Conservation (phyloP, 441 rosid species). For the Flueggea neowawraea region DNA sequence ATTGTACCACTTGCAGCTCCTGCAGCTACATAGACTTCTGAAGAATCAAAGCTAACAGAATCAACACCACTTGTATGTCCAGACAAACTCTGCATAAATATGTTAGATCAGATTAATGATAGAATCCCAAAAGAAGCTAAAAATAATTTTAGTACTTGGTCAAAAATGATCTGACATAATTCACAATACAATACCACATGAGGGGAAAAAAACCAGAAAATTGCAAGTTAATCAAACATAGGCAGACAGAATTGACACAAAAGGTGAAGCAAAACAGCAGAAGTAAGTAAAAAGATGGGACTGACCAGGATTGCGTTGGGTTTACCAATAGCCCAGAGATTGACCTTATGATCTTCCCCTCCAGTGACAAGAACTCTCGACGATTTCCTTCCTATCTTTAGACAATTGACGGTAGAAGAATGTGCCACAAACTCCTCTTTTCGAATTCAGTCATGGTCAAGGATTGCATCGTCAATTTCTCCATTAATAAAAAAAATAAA, state of each 20-base stretch:
- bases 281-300: constrained; percentile 6
- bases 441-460: constrained; percentile 33
- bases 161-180: too few species aligned
- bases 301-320: constrained; percentile 95
- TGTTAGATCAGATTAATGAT: constrained; percentile 5
- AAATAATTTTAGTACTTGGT: too few species aligned
- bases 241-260: too few species aligned
- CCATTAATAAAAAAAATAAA: too few species aligned
- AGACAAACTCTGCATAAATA: constrained; percentile 71
- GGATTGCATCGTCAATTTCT: constrained; percentile 28
- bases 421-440: constrained; percentile 99
- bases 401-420: constrained; percentile 93
- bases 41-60: constrained; percentile 95
- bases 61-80: constrained; percentile 98
- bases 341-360: constrained; percentile 98
- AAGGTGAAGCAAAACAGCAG: neutral
- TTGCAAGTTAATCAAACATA: too few species aligned
- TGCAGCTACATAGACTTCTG: constrained; percentile 91
- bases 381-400: constrained; percentile 95
- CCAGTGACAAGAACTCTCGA: constrained; percentile 95
- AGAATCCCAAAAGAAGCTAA: neutral
- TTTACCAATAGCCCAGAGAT: constrained; percentile 99
- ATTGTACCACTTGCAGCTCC: constrained; percentile 99
- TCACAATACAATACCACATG: too few species aligned
- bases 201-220: too few species aligned